Evolutionary conservation across 2,329 filamentous ascomycete genomes (phyloP).

Genomic region (Cladobotryum mycophilum): DNA sequence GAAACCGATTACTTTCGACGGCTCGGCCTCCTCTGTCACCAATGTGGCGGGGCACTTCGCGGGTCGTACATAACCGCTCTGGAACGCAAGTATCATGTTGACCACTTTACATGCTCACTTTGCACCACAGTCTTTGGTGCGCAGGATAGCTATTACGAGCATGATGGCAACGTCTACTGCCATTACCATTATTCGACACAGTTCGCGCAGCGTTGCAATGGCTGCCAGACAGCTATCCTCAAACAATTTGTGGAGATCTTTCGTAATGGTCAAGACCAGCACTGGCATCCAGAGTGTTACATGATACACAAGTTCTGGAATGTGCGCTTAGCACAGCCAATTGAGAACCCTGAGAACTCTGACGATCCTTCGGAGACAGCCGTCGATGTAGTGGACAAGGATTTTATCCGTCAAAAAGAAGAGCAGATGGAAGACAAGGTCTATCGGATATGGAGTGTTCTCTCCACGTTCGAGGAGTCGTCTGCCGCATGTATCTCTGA

Average conservation of each 20-base stretch:
- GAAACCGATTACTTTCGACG: conserved; percentile 97
- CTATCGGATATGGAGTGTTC: conserved; percentile 94
- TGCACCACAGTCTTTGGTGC: conserved; percentile 98
- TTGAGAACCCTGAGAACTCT: conserved; percentile 41
- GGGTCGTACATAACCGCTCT: conserved; percentile 97
- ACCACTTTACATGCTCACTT: conserved; percentile 96
- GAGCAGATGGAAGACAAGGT: conserved; percentile 97
- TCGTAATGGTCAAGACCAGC: conserved; percentile 94
- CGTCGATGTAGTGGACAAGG: conserved; percentile 55
- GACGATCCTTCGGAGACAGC: conserved; percentile 30
- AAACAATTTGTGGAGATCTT: conserved; percentile 99
- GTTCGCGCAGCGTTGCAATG: conserved; percentile 93
- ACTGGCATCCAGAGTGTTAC: conserved; percentile 99
- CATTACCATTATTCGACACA: conserved; percentile 98
- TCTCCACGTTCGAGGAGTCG: conserved; percentile 95
- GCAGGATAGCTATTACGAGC: conserved; percentile 98
- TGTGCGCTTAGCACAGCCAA: conserved; percentile 68
- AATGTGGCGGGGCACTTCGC: conserved; percentile 85
- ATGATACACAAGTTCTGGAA: conserved; percentile 99
- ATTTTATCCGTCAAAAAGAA: conserved; percentile 74
- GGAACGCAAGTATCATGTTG: conserved; percentile 97
- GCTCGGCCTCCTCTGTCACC: conserved; percentile 82
- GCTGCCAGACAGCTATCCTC: conserved; percentile 91
- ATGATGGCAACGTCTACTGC: conserved; percentile 93
- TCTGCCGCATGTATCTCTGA: conserved; percentile 98